These are phyloP conservation scores for Hypoxylon fragiforme DNA, from an alignment of 495 filamentous ascomycete species.

Conservation along the genomic window DNA sequence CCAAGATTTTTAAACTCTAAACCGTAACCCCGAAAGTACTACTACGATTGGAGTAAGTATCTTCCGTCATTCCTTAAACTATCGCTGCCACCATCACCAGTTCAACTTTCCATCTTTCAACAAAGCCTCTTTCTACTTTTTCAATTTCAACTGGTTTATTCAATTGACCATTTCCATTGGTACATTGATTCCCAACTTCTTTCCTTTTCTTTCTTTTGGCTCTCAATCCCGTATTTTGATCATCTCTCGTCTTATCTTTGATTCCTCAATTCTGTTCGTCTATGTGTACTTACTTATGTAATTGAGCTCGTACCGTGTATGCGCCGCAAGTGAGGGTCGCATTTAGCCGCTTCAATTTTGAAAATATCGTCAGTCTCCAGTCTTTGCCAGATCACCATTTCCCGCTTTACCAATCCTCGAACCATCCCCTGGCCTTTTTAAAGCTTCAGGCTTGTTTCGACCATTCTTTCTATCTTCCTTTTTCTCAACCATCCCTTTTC, in stretches of 20 bases:
- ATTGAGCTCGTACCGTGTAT: slow-evolving; percentile 5
- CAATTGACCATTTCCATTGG: neutral
- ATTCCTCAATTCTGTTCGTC: neutral
- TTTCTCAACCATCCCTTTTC: slow-evolving; percentile 1
- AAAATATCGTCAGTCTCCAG: slow-evolving; percentile 13
- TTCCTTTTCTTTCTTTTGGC: slow-evolving; percentile 6
- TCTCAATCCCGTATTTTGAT: neutral
- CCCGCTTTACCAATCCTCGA: slow-evolving; percentile 18
- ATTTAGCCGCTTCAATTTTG: slow-evolving; percentile 33
- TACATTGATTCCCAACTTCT: neutral
- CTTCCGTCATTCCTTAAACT: neutral
- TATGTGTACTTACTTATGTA: slow-evolving; percentile 2
- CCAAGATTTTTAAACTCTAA: no score
- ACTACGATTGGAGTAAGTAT: no score
- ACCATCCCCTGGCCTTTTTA: slow-evolving; percentile 3
- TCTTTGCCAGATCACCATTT: slow-evolving; percentile 31
- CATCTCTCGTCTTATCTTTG: neutral
- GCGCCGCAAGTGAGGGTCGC: slow-evolving; percentile 26
- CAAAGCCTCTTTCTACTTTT: slow-evolving; percentile 1
- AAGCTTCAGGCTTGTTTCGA: slow-evolving; percentile 13
- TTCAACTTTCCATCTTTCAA: neutral
- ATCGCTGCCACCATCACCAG: neutral
- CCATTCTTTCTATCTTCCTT: slow-evolving; percentile 1
- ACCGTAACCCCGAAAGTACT: no score
- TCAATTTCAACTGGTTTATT: neutral